Evolutionary conservation across 2,329 filamentous ascomycete genomes (phyloP).

Genomic region (Graphiopsis chlorocephala): DNA sequence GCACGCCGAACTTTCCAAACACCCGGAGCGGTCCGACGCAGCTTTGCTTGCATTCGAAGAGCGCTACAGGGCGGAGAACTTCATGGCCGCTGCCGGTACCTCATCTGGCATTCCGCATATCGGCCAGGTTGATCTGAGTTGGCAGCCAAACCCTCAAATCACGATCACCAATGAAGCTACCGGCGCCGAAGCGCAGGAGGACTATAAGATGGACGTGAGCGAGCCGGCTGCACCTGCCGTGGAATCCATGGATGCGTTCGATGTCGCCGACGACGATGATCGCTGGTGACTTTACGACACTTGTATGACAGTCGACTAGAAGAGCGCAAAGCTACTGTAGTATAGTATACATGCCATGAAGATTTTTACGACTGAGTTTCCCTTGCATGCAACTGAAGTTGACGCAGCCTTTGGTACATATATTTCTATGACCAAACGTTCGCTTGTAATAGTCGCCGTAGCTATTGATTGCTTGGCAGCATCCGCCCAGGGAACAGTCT

Average conservation of each 20-base stretch:
- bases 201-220: slow-evolving; percentile 16
- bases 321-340: background rate
- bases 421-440: background rate
- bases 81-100: slow-evolving; percentile 28
- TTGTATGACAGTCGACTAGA: slow-evolving; percentile 1
- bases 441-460: background rate
- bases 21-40: slow-evolving; percentile 38
- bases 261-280: slow-evolving; percentile 27
- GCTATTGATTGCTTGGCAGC: background rate
- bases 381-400: background rate
- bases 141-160: slow-evolving; percentile 41
- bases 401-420: background rate
- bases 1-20: slow-evolving; percentile 37
- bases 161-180: background rate
- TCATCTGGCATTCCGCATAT: slow-evolving; percentile 55
- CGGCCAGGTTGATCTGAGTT: slow-evolving; percentile 63
- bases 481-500: background rate
- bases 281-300: slow-evolving; percentile 19
- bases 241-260: slow-evolving; percentile 15
- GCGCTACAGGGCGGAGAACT: slow-evolving; percentile 62
- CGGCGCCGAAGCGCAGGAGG: slow-evolving; percentile 6
- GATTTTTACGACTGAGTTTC: background rate
- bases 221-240: slow-evolving; percentile 10
- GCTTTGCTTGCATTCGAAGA: slow-evolving; percentile 45
- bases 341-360: background rate